Percentiles rank a stretch among this genome's conserved stretches.
Evolutionary conservation across 495 filamentous ascomycete species (phyloP).

Genomic region (Pyronema omphalodes): DNA sequence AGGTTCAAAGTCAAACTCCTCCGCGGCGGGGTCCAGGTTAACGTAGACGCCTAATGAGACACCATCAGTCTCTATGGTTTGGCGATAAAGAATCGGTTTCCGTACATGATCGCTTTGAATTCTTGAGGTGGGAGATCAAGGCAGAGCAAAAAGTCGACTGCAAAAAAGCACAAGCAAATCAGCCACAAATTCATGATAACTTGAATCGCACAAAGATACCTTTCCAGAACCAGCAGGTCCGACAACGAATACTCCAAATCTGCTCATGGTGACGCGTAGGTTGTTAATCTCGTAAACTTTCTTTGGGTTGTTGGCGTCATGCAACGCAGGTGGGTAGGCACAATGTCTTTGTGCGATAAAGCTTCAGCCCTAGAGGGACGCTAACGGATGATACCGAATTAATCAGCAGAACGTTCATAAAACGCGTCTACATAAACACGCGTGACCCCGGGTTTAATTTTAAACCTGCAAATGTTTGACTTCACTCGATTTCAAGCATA

Average conservation of each 20-base stretch:
- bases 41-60: constrained; percentile 53
- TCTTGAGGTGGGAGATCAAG: constrained; percentile 76
- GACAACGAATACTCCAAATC: constrained; percentile 87
- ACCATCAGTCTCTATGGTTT: background rate
- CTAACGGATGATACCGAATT: background rate
- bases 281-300: background rate
- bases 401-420: background rate
- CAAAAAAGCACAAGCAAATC: background rate
- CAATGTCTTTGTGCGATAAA: constrained; percentile 9
- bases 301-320: background rate
- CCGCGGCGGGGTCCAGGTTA: constrained; percentile 92
- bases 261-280: constrained; percentile 47
- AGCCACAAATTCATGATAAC: background rate
- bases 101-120: constrained; percentile 61
- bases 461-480: no score
- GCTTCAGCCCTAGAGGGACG: background rate
- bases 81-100: background rate
- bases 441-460: no score
- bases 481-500: no score
- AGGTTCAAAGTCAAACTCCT: constrained; percentile 75
- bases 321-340: constrained; percentile 11
- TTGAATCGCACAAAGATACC: constrained; percentile 28
- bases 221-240: constrained; percentile 81
- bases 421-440: background rate
- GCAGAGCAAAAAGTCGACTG: constrained; percentile 88